Base-by-base conservation (phyloP, 805 yeast genomes). In the Torulaspora microellipsoides region DNA sequence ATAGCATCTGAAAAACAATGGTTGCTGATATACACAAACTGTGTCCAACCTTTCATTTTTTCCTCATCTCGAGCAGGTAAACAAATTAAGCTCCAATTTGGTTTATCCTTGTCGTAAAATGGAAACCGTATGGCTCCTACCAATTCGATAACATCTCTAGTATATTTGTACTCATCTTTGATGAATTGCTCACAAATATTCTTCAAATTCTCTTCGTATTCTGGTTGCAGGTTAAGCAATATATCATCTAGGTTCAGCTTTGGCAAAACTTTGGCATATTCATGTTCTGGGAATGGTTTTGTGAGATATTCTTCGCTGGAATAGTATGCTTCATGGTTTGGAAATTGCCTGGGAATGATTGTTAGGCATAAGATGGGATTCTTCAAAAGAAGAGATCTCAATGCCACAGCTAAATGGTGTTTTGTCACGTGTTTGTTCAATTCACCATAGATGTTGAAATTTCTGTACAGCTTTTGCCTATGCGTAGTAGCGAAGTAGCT, bases 1-100 rank as follows among this genome's bases (percentile, higher is more conserved):
- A 40, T 43, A 7, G 58, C 65, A 43, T 60, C 65, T 10, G 55
- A 47, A 28, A 46, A 42, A 36, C 53, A 49, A 41, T 60, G 65
- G 31, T 60, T 57, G 31, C 58, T 51, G 15, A 60, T 33, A 35
- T 46, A 55, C 23, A 51, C 45, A 4, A 58, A 35, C n/a, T 48
- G 32, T 3, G 40, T 36, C 35, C 35, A 40, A 14, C 14, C 34
- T 10, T 38, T 20, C 25, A 20, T 20, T 8, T 7, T 2, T 8
- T 30, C 30, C 14, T 36, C 46, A 1, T 30, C 36, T 15, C 29
- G 27, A 9, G 15, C 12, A 8, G 55, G 53, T 30, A 59, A 38
- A 28, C 50, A 46, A 20, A 55, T 20, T 8, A 59, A 14, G 34
- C 64, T 47, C 62, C 62, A 59, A 32, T 54, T 51, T 11, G 58